Conservation (phyloP, 192 early-diverging fungal species). For the Jimgerdemannia lactiflua region DNA sequence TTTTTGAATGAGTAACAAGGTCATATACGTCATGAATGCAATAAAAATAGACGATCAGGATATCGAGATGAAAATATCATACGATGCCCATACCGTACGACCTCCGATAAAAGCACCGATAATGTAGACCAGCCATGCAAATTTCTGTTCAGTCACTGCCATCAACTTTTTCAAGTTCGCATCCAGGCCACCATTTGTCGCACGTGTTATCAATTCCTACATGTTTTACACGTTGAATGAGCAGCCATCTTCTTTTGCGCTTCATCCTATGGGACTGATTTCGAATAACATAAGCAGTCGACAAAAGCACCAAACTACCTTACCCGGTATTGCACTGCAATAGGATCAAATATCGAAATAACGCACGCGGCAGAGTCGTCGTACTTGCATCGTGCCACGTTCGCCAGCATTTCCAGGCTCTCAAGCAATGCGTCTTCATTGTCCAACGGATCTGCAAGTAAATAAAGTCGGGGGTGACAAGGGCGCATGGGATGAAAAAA, state of each 20-base stretch:
- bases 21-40: not conserved
- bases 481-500: not conserved
- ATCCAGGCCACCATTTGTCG: conserved; percentile 1
- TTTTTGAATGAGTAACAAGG: not conserved
- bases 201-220: conserved; percentile 17
- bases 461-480: not conserved
- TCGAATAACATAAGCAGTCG: conserved; percentile 8
- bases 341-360: conserved; percentile 50
- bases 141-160: conserved; percentile 53
- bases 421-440: conserved; percentile 67
- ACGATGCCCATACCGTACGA: conserved; percentile 47
- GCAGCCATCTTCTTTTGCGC: not conserved
- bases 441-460: conserved; percentile 53
- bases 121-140: conserved; percentile 81
- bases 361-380: conserved; percentile 50
- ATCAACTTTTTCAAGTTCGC: conserved; percentile 43
- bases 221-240: not conserved
- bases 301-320: conserved; percentile 8
- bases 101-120: conserved; percentile 65
- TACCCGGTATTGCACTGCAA: conserved; percentile 60
- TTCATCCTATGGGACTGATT: conserved; percentile 5
- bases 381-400: conserved; percentile 68
- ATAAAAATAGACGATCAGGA: not conserved
- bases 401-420: conserved; percentile 66
- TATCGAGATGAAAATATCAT: no score